These are phyloP conservation scores for Aspergillus spinulosporus DNA, from an alignment of 2,329 filamentous ascomycete genomes.

Conservation along the genomic window DNA sequence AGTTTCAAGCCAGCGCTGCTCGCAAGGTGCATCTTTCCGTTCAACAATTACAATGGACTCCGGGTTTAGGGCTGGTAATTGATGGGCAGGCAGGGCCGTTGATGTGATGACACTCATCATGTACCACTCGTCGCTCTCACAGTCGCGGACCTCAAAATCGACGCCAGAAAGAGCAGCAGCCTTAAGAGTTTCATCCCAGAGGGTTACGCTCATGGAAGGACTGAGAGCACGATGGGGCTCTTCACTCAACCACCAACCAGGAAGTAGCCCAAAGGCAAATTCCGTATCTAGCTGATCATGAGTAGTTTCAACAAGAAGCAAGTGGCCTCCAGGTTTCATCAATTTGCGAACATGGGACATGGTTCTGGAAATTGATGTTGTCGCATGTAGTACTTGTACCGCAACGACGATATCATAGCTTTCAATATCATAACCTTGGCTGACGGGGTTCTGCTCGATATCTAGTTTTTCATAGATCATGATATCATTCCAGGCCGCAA, in stretches of 20 bases:
- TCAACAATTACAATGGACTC: not conserved
- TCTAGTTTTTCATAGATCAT: not conserved
- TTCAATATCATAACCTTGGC: not conserved
- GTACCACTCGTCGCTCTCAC: not conserved
- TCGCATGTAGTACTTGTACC: not conserved
- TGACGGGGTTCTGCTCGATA: not conserved
- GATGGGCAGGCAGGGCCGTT: not conserved
- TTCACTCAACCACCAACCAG: slow-evolving; percentile 1
- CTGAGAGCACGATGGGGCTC: not conserved
- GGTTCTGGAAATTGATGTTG: not conserved
- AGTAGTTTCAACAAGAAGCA: not conserved
- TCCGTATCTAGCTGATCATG: not conserved
- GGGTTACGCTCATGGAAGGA: too few relatives aligned
- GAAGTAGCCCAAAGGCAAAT: not conserved
- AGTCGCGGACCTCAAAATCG: not conserved
- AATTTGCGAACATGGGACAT: not conserved
- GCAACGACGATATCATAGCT: not conserved
- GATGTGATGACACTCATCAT: not conserved
- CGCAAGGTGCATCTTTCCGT: not conserved
- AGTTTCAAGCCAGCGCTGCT: not conserved
- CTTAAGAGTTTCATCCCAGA: not conserved
- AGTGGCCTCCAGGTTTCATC: not conserved
- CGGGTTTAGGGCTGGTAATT: not conserved
- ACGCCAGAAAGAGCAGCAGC: not conserved
- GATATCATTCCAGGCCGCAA: not conserved